A percentile compares a stretch with the other conserved stretches of the same genome.
These are phyloP conservation scores for Leucocoprinus birnbaumii DNA, from an alignment of 768 basidiomycete species.

Conservation along the genomic window DNA sequence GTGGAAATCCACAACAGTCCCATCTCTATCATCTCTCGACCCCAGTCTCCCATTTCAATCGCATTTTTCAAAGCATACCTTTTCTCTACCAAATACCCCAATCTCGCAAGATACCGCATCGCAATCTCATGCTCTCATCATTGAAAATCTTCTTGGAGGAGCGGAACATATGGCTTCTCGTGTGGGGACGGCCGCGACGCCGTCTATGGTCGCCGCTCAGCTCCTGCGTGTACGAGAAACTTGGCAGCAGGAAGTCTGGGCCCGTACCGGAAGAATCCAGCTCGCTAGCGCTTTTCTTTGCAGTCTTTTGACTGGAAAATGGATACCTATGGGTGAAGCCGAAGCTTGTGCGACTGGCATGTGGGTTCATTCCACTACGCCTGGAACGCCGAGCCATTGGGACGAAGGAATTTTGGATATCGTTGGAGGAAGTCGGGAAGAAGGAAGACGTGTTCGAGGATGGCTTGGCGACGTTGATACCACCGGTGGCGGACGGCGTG, in stretches of 20 bases:
- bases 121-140: conserved; percentile 70
- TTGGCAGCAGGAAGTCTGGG: conserved; percentile 78
- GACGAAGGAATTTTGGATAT: conserved; percentile 78
- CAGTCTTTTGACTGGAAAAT: conserved; percentile 68
- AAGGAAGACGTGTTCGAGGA: conserved; percentile 65
- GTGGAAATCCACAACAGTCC: conserved; percentile 81
- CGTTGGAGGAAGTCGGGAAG: conserved; percentile 72
- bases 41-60: conserved; percentile 65
- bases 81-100: conserved; percentile 73
- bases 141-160: conserved; percentile 75
- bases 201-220: conserved; percentile 73
- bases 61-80: conserved; percentile 64
- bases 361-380: conserved; percentile 62
- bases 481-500: conserved; percentile 58
- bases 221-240: conserved; percentile 76
- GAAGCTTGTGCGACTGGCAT: conserved; percentile 79
- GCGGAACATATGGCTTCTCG: conserved; percentile 75
- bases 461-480: conserved; percentile 85
- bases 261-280: conserved; percentile 70
- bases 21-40: conserved; percentile 70
- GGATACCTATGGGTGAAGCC: conserved; percentile 69
- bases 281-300: conserved; percentile 75
- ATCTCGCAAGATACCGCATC: conserved; percentile 80
- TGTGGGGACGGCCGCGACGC: conserved; percentile 69
- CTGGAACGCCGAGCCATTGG: conserved; percentile 54